Conservation (phyloP, 768 basidiomycete genomes). For the Suillus ampliporus region DNA sequence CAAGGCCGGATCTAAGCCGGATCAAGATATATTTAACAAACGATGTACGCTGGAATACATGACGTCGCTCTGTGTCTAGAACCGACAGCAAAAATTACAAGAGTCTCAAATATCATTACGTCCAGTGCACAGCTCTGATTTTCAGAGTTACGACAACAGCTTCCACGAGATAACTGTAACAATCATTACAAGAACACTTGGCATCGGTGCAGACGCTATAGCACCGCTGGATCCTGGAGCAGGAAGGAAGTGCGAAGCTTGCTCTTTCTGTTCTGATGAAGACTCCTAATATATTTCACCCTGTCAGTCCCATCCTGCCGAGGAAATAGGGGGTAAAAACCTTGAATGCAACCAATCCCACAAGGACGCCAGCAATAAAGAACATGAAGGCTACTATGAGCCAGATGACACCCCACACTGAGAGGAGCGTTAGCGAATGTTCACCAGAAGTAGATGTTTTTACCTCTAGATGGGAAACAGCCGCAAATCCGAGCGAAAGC, state of each 20-base stretch:
- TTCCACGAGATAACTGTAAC: conserved; percentile 32
- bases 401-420: conserved; percentile 93
- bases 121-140: background rate
- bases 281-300: conserved; percentile 52
- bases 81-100: background rate
- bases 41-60: background rate
- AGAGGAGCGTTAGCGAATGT: conserved; percentile 7
- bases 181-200: conserved; percentile 27
- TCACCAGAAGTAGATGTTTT: conserved; percentile 6
- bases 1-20: no score
- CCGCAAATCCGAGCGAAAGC: conserved; percentile 86
- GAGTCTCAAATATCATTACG: background rate
- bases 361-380: conserved; percentile 76
- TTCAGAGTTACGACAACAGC: conserved; percentile 9
- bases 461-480: conserved; percentile 84
- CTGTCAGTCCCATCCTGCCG: background rate
- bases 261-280: conserved; percentile 55
- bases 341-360: conserved; percentile 85
- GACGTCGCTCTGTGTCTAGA: background rate
- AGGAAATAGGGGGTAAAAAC: conserved; percentile 39
- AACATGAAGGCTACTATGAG: conserved; percentile 74
- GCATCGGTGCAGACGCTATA: conserved; percentile 32
- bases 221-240: conserved; percentile 56
- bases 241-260: conserved; percentile 64
- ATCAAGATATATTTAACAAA: background rate